Conservation (phyloP, 306 rosid species). For the Dryas drummondii region DNA sequence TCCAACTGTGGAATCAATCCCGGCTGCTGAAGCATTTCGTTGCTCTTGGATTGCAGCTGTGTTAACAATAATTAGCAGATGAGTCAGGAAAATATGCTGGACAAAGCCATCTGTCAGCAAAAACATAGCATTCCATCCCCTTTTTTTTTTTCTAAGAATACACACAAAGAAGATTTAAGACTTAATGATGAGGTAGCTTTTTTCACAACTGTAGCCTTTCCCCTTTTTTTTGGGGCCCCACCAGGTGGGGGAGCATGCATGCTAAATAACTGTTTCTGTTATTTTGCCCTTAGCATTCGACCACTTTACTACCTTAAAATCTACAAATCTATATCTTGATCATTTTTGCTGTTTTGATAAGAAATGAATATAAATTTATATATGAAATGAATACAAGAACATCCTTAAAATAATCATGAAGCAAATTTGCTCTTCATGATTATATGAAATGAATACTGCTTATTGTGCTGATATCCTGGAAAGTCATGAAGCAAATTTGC, state of each 20-base stretch:
- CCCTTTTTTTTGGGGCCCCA: too few species aligned
- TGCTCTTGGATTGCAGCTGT: constrained; percentile 64
- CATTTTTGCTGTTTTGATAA: too few species aligned
- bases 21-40: constrained; percentile 56
- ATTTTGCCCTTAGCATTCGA: too few species aligned
- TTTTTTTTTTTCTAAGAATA: neutral
- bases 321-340: neutral
- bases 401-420: neutral
- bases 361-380: neutral
- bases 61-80: constrained; percentile 21
- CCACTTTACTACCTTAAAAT: neutral
- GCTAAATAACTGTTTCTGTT: neutral
- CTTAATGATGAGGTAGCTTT: too few species aligned
- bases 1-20: constrained; percentile 73
- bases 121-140: neutral
- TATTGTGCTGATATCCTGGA: too few species aligned
- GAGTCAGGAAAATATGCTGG: constrained; percentile 21
- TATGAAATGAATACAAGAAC: neutral
- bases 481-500: neutral
- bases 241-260: neutral
- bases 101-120: neutral
- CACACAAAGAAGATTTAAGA: too few species aligned
- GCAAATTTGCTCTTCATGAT: too few species aligned
- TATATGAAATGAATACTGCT: too few species aligned
- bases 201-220: too few species aligned